Base-by-base conservation (phyloP, 2,329 filamentous ascomycete genomes). In the Xylaria sp. region DNA sequence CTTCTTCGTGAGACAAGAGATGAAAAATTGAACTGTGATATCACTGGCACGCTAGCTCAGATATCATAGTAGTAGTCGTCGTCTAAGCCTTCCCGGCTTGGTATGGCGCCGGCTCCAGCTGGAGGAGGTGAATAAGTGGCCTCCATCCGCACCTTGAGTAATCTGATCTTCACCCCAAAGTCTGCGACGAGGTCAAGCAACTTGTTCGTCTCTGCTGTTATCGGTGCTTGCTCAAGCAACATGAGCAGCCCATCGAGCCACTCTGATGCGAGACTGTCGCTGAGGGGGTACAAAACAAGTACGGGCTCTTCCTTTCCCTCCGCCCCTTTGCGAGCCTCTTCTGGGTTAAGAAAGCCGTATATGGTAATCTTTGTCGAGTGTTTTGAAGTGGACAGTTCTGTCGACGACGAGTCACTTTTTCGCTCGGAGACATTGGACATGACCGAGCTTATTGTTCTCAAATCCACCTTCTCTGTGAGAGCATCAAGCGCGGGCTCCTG, bases 171-270 rank as follows among this genome's bases (percentile, higher is more conserved):
- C 71, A 98, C 83, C 4, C 96, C 94, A 78, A 97, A 98, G 74
- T 97, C 92, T 76, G 90, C 90, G 68, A 98, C 92, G 75, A 97
- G 83, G 64, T 90, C 89, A 63, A 97, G 91, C 70, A 98, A 83
- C 80, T 96, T 97, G 78, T 92, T 95, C 42, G 96, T 98, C 81
- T 98, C 95, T 2, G 94, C 89, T n/a, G 96, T 99, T 78, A 99
- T 97, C 23, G 96, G 96, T 67, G 94, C 89, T 80, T 99, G 96
- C 77, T 97, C 94, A 28, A 99, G 86, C 63, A 99, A 85, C 94
- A 99, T 97, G 65, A 98, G 86, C 72, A 99, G 83, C 0, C 96
- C 96, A 79, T 99, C 96, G 5, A 99, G 86, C 96, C 96, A 99
- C 81, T 99, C 96, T 0, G 94, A 97, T 10, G 96, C 96, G 57